Base-by-base conservation (phyloP, 495 filamentous ascomycete species). In the Trichocladium uniseriatum region DNA sequence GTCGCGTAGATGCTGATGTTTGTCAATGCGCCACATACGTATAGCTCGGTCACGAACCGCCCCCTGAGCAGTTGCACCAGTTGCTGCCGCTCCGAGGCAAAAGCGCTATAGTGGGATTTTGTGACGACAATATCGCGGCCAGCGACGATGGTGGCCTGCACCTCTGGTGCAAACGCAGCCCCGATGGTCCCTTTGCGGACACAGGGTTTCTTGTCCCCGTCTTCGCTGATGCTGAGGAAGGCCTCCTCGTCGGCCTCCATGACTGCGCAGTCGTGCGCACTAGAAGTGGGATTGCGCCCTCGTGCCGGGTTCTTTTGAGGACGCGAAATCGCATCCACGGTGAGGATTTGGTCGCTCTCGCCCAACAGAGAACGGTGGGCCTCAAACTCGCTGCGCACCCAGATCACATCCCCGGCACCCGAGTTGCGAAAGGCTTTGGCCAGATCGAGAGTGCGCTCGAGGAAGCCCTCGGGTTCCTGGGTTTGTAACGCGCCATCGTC, bases 1-100 rank as follows among this genome's bases (percentile, higher is more conserved):
- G 92, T 98, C 8, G 92, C 92, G 59, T 89, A 92, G 24, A 97
- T 81, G 19, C 89, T 89, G 24, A 88, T 73, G 62, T 96, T 96
- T 13, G 86, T 89, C 31, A 91, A 70, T n/a, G 84, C 79, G 11
- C 92, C 92, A 57, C 89, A 95, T 5, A 98, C 76, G 60, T 86
- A 96, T n/a, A 98, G 66, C 58, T 95, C 84, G 1, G 89, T 96
- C 37, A 96, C 78, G 37, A 98, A 81, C 18, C 79, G 83, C 5
- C 77, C 74, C 34, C 82, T 69, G 19, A 96, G 74, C 14, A 95
- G 73, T 24, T 74, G 73, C 0, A 83, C 83, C 14, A 80, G 80
- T 52, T 79, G 80, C 53, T 78, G 80, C 39, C 63, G 60, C 9
- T 41, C 57, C 18, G 55, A 51, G 22, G 58, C 51, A 58, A 98